Percentiles rank a stretch among this genome's conserved stretches.
These are phyloP conservation scores for Astragalus membranaceus DNA, from an alignment of 306 rosid species.

Conservation along the genomic window DNA sequence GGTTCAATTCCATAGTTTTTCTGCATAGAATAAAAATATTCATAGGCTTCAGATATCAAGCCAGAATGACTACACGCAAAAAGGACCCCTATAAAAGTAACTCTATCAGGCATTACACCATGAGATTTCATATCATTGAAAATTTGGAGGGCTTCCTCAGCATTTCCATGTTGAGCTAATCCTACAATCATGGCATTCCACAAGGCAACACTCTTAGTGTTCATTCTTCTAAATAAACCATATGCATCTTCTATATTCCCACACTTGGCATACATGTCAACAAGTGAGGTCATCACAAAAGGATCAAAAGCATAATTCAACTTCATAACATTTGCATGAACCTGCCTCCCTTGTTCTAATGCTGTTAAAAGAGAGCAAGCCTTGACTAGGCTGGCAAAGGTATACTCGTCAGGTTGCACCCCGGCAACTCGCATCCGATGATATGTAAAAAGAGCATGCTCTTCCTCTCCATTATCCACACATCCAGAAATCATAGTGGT, in stretches of 20 bases:
- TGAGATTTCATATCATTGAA: constrained; percentile 49
- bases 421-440: constrained; percentile 66
- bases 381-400: constrained; percentile 73
- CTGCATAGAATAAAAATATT: constrained; percentile 53
- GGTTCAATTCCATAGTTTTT: constrained; percentile 48
- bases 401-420: constrained; percentile 69
- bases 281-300: constrained; percentile 74
- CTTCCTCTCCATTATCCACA: constrained; percentile 72
- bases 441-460: constrained; percentile 50
- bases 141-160: constrained; percentile 56
- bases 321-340: constrained; percentile 75
- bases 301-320: constrained; percentile 50
- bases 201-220: constrained; percentile 36
- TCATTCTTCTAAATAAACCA: constrained; percentile 43
- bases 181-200: constrained; percentile 90
- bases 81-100: constrained; percentile 70
- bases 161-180: constrained; percentile 78
- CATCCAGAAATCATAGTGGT: constrained; percentile 80
- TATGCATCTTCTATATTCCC: constrained; percentile 69
- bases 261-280: constrained; percentile 86
- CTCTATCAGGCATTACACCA: constrained; percentile 52
- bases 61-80: constrained; percentile 82
- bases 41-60: constrained; percentile 55
- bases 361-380: constrained; percentile 66
- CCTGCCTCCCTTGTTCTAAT: constrained; percentile 72